Conservation (phyloP, 106 monocot species). For the Acanthochlamys bracteata region DNA sequence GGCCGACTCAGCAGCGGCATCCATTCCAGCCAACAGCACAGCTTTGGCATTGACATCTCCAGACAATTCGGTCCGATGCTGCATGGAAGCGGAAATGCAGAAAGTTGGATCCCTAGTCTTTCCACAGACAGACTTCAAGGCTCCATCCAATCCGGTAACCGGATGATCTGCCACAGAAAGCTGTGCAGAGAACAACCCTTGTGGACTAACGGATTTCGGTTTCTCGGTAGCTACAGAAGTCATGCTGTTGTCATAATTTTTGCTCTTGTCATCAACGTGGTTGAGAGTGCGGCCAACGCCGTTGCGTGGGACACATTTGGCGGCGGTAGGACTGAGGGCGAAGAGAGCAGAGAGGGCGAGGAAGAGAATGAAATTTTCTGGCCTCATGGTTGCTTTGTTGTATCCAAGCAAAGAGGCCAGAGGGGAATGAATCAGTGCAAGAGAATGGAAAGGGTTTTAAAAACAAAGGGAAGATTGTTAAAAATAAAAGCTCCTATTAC, state of each 20-base stretch:
- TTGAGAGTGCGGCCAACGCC: background rate
- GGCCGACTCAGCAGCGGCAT: background rate
- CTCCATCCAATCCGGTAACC: background rate
- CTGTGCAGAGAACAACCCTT: background rate
- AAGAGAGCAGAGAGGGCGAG: background rate
- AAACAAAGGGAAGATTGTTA: background rate
- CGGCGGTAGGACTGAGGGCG: background rate
- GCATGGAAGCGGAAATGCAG: background rate
- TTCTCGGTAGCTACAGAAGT: background rate
- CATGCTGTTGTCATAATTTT: background rate
- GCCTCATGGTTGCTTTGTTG: slow-evolving; percentile 9
- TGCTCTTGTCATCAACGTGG: background rate
- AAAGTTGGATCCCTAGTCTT: background rate
- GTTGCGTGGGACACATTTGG: background rate
- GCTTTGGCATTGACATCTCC: background rate
- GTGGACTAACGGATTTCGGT: background rate
- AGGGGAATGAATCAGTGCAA: background rate
- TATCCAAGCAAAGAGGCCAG: slow-evolving; percentile 1
- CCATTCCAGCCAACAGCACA: background rate
- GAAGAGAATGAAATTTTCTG: background rate
- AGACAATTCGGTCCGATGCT: background rate
- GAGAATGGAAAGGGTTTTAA: background rate
- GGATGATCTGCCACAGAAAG: background rate
- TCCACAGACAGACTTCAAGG: too few species aligned
- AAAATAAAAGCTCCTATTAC: background rate